A percentile compares a stretch with the other conserved stretches of the same genome.
Conservation (phyloP, 75 land plant species). For the Gnetum montanum region DNA sequence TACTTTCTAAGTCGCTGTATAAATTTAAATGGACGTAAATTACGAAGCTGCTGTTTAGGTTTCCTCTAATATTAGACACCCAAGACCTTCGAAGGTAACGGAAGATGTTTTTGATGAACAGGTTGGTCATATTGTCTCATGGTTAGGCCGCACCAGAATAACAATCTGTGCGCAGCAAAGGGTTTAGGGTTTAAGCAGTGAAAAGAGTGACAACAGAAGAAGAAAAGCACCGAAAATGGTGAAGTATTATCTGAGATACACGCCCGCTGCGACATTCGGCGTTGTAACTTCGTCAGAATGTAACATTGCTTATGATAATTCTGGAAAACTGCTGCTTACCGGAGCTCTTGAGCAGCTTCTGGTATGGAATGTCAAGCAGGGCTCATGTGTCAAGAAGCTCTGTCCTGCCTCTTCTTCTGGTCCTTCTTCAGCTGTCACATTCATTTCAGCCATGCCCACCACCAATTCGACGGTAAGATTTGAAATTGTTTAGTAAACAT, state of each 20-base stretch:
- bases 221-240: slow-evolving; percentile 39
- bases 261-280: slow-evolving; percentile 64
- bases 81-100: too few species aligned
- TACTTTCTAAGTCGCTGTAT: too few species aligned
- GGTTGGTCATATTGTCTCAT: too few species aligned
- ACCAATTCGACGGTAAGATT: slow-evolving; percentile 15
- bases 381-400: slow-evolving; percentile 43
- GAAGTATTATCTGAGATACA: slow-evolving; percentile 94
- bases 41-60: too few species aligned
- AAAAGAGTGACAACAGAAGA: too few species aligned
- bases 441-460: slow-evolving; percentile 30
- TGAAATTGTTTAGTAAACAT: too few species aligned
- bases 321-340: slow-evolving; percentile 65
- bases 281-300: slow-evolving; percentile 58
- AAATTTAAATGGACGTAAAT: too few species aligned
- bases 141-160: too few species aligned
- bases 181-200: too few species aligned
- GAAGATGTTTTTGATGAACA: too few species aligned
- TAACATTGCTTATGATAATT: slow-evolving; percentile 61
- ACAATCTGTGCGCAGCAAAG: too few species aligned
- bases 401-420: slow-evolving; percentile 24
- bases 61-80: too few species aligned
- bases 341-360: slow-evolving; percentile 69
- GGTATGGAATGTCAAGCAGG: slow-evolving; percentile 81
- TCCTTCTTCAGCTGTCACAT: slow-evolving; percentile 36